Conservation (phyloP, 257 asterid species). For the Fraxinus americana region DNA sequence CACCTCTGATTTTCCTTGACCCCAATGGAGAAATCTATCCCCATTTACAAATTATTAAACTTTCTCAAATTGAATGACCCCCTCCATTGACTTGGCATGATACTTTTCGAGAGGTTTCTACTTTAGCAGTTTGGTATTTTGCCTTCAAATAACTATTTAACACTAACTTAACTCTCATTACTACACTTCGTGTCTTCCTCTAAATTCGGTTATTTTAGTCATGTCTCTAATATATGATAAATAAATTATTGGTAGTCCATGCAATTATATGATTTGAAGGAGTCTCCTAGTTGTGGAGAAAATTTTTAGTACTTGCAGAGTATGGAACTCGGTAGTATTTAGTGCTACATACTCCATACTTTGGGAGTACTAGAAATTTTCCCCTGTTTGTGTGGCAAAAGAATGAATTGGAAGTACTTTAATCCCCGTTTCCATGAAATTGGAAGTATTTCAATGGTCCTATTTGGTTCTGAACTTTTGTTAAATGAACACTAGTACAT, state of each 20-base stretch:
- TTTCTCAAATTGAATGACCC: background rate
- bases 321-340: too few species aligned
- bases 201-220: background rate
- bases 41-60: background rate
- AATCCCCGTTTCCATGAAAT: background rate
- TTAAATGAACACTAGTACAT: background rate
- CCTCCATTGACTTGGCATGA: background rate
- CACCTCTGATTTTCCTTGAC: conserved; percentile 3
- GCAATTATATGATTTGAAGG: background rate
- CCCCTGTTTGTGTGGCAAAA: background rate
- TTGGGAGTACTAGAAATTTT: too few species aligned
- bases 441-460: background rate
- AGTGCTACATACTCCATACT: too few species aligned
- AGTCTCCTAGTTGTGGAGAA: background rate
- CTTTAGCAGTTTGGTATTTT: background rate
- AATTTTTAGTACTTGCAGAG: too few species aligned
- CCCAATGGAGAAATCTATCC: background rate
- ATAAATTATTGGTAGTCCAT: background rate
- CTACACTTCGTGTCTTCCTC: background rate
- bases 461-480: background rate
- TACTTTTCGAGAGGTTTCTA: background rate
- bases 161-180: background rate
- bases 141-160: background rate
- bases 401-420: background rate
- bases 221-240: background rate